Base-by-base conservation (phyloP, 805 yeast species). In the Saturnispora galanensis region DNA sequence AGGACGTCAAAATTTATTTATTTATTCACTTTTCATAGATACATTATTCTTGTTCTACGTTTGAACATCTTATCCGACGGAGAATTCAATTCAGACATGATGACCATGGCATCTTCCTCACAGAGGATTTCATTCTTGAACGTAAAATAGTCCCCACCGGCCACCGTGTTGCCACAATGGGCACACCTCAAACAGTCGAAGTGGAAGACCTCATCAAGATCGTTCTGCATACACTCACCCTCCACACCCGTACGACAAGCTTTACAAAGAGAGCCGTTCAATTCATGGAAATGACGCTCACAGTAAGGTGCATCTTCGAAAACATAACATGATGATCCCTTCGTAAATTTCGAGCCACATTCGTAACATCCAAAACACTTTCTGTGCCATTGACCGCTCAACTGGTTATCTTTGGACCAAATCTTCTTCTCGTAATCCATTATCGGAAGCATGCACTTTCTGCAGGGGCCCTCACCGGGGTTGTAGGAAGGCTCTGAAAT, bases 331-430 rank as follows among this genome's bases (percentile, higher is more conserved):
- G 76, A 75, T 13, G 74, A 73, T 10, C 74, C 70, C 54, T 77
- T 83, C 50, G 68, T 70, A 62, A 84, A 84, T 33, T 62, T 63
- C 2, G 69, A 57, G 8, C 62, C 63, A 65, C 97, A 90, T 10
- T 68, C 62, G 15, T 70, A 64, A 67, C 98, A 93, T 11, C 67
- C 66, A 68, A 93, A 90, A 59, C 98, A 93, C 12, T 70, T 63
- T 34, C 94, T 71, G 59, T 93, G 98, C 97, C 97, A 93, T 59
- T 88, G 90, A 0, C 97, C 97, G 1, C 86, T 74, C 38, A 84
- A 65, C 56, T 81, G 88, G n/a, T 81, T 84, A 45, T 84, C 84
- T 53, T 80, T 83, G n/a, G 96, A 85, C 63, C 79, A 83, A 15
- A 90, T 83, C 0, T 93, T 71, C 56, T 81, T 85, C 42, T 60